Percentiles rank a stretch among this genome's conserved stretches.
Conservation (phyloP, 2,329 filamentous ascomycete species). For the Fusarium armeniacum region DNA sequence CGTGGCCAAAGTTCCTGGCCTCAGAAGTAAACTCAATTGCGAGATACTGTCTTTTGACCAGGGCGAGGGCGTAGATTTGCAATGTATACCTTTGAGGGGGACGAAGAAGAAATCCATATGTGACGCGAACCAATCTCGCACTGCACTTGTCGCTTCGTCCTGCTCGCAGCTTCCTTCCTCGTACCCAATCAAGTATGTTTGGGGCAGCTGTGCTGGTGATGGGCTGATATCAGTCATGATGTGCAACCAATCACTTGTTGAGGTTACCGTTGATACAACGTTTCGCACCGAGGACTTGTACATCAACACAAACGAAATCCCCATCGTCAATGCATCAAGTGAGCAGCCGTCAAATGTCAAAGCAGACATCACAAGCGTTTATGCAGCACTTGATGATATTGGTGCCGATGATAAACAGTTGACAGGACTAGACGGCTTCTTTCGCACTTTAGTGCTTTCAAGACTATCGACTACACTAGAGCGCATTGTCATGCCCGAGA, state of each 20-base stretch:
- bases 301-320: conserved; percentile 44
- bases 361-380: conserved; percentile 38
- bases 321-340: conserved; percentile 36
- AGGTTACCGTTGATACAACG: conserved; percentile 42
- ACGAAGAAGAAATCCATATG: conserved; percentile 41
- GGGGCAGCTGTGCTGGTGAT: conserved; percentile 46
- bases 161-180: conserved; percentile 40
- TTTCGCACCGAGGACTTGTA: conserved; percentile 46
- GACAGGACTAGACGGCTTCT: conserved; percentile 48
- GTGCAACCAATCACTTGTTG: conserved; percentile 47
- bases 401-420: conserved; percentile 37
- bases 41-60: conserved; percentile 35
- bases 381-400: conserved; percentile 37
- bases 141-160: conserved; percentile 44
- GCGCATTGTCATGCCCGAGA: conserved; percentile 39
- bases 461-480: conserved; percentile 43
- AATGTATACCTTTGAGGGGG: conserved; percentile 40
- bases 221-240: conserved; percentile 43
- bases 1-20: conserved; percentile 38
- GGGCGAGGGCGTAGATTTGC: conserved; percentile 35
- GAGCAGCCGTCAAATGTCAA: conserved; percentile 33
- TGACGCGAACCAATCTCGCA: conserved; percentile 26
- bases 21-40: conserved; percentile 42
- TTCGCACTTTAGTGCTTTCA: conserved; percentile 47
- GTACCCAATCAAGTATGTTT: conserved; percentile 47